Conservation (phyloP, 495 filamentous ascomycete genomes). For the Neurospora sp. region DNA sequence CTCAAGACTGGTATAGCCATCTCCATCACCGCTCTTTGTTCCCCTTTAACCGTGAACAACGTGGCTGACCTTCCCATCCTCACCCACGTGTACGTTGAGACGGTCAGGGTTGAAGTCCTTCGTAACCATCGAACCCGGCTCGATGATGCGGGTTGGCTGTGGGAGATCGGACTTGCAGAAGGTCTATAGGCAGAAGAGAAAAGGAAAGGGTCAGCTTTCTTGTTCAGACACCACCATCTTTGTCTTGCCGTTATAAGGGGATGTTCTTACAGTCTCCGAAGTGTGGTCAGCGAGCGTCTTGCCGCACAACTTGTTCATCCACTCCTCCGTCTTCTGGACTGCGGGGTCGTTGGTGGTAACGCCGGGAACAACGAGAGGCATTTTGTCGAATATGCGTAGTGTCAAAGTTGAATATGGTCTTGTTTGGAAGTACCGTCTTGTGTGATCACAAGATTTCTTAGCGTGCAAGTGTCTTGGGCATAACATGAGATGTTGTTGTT, state of each 20-base stretch:
- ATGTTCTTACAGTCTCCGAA: slow-evolving; percentile 32
- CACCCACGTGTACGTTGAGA: slow-evolving; percentile 62
- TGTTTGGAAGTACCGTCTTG: not conserved
- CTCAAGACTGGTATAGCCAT: not conserved
- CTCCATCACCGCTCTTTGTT: not conserved
- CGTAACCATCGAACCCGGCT: slow-evolving; percentile 50
- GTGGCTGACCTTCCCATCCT: slow-evolving; percentile 64
- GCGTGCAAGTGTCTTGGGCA: not conserved
- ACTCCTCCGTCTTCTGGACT: slow-evolving; percentile 47
- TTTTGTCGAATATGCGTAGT: slow-evolving; percentile 29
- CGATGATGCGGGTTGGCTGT: slow-evolving; percentile 52
- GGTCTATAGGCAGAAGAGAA: slow-evolving; percentile 35
- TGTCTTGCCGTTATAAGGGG: not conserved
- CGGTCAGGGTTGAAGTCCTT: slow-evolving; percentile 51
- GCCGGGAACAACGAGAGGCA: slow-evolving; percentile 78
- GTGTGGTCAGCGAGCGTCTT: slow-evolving; percentile 47
- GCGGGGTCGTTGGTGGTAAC: slow-evolving; percentile 47
- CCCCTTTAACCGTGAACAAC: slow-evolving; percentile 45
- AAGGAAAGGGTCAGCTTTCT: slow-evolving; percentile 1
- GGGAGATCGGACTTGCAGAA: slow-evolving; percentile 72
- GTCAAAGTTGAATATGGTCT: not conserved
- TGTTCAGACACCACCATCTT: not conserved
- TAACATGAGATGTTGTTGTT: not conserved
- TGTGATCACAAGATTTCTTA: not conserved
- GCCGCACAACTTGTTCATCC: slow-evolving; percentile 64